Percentiles rank a stretch among this genome's conserved stretches.
Conservation (phyloP, 371 early-diverging fungal species). For the Mucor plumbeus region DNA sequence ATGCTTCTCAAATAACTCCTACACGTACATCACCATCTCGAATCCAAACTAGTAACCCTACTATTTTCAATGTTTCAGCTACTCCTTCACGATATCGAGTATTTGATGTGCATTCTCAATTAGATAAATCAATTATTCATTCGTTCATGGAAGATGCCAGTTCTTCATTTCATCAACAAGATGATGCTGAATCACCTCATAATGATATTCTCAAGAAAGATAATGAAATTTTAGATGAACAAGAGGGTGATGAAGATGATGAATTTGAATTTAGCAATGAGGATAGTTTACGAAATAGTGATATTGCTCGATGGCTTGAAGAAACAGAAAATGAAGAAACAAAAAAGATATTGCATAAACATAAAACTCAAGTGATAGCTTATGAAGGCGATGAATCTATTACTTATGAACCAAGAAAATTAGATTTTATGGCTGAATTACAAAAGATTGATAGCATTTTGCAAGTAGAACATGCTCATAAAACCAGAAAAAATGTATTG, state of each 20-base stretch:
- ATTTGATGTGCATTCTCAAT: conserved; percentile 12
- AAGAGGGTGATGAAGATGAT: neutral
- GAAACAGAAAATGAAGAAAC: conserved; percentile 9
- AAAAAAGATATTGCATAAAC: neutral
- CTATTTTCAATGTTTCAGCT: conserved; percentile 25
- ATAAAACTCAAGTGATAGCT: neutral
- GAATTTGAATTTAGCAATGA: conserved; percentile 9
- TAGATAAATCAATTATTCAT: conserved; percentile 25
- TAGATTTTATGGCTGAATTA: conserved; percentile 33
- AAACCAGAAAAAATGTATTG: neutral
- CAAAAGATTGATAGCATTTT: conserved; percentile 15
- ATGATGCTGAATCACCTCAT: conserved; percentile 1
- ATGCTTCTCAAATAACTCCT: neutral
- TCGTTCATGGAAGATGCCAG: conserved; percentile 14
- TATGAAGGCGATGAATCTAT: neutral
- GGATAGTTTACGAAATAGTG: conserved; percentile 27
- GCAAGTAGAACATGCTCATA: neutral
- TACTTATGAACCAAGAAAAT: conserved; percentile 22
- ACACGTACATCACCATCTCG: neutral
- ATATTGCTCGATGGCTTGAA: conserved; percentile 28
- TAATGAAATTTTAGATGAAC: neutral
- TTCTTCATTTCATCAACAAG: conserved; percentile 15
- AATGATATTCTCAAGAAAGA: neutral
- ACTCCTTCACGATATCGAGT: conserved; percentile 29
- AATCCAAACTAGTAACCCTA: neutral